Conservation (phyloP, 352 stramenopile genomes). For the Phytophthora podocarpi region DNA sequence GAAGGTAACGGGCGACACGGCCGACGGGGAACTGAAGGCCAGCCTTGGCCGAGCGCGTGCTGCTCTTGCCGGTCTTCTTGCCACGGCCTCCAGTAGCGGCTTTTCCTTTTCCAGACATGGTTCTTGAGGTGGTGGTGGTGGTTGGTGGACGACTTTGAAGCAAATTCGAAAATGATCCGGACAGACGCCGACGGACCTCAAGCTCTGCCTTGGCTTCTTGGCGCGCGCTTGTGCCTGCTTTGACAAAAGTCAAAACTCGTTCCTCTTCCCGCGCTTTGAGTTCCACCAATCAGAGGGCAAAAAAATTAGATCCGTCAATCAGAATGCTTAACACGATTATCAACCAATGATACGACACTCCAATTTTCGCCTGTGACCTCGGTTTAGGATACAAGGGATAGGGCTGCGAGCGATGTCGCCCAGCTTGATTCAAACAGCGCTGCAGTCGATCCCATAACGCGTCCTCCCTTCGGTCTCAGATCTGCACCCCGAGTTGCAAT, state of each 20-base stretch:
- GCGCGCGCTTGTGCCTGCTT: not conserved
- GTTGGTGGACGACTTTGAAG: slow-evolving; percentile 45
- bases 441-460: not conserved
- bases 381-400: slow-evolving; percentile 10
- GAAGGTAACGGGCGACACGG: slow-evolving; percentile 94
- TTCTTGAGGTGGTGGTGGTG: slow-evolving; percentile 37
- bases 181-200: not conserved
- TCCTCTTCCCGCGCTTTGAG: slow-evolving; percentile 12
- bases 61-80: slow-evolving; percentile 70
- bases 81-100: slow-evolving; percentile 69
- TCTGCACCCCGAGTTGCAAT: not conserved
- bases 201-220: not conserved
- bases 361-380: slow-evolving; percentile 21
- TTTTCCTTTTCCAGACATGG: slow-evolving; percentile 85
- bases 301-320: slow-evolving; percentile 23
- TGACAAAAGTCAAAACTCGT: slow-evolving; percentile 11
- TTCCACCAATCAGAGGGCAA: slow-evolving; percentile 24
- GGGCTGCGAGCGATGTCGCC: slow-evolving; percentile 1
- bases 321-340: not conserved
- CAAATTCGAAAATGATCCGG: slow-evolving; percentile 43
- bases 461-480: slow-evolving; percentile 19
- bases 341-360: slow-evolving; percentile 11
- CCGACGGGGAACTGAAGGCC: slow-evolving; percentile 96
- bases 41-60: slow-evolving; percentile 86
- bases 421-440: not conserved